A percentile compares a stretch with the other conserved stretches of the same genome.
Conservation (phyloP, 1,284 basidiomycete genomes). For the Amylostereum areolatum region DNA sequence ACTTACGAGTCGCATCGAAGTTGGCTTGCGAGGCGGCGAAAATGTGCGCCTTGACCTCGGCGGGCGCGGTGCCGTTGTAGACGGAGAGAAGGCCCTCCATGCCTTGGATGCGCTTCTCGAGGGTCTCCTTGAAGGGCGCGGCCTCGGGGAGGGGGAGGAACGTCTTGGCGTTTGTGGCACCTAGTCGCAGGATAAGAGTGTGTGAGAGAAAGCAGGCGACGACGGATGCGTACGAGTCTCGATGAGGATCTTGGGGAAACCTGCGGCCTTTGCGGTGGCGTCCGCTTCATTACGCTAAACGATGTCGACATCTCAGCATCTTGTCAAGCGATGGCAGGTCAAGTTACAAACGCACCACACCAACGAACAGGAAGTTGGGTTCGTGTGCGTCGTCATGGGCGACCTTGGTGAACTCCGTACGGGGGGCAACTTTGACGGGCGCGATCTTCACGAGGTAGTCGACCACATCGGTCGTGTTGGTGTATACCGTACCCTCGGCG, state of each 20-base stretch:
- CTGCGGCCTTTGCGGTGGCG: conserved; percentile 36
- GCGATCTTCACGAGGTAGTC: conserved; percentile 42
- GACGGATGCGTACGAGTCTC: conserved; percentile 35
- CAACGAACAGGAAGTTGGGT: conserved; percentile 48
- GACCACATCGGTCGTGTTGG: conserved; percentile 43
- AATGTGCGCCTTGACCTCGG: conserved; percentile 31
- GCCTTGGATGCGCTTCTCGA: conserved; percentile 19
- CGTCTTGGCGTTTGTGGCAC: conserved; percentile 25
- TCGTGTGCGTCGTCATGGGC: conserved; percentile 52
- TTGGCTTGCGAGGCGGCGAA: conserved; percentile 34
- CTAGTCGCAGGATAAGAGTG: not conserved
- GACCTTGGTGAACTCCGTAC: conserved; percentile 31
- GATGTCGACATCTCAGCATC: not conserved
- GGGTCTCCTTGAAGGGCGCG: conserved; percentile 25
- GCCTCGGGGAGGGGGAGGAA: conserved; percentile 46
- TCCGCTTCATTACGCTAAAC: conserved; percentile 46
- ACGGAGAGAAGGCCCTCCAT: conserved; percentile 43
- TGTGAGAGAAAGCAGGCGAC: not conserved
- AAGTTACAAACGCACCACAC: too few relatives aligned
- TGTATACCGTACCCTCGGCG: conserved; percentile 38
- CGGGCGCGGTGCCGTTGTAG: conserved; percentile 33
- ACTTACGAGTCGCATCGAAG: conserved; percentile 31
- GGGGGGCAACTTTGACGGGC: conserved; percentile 29
- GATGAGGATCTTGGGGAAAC: conserved; percentile 35
- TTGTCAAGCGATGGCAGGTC: not conserved